These are phyloP conservation scores for Pilobolus umbonatus DNA, from an alignment of 192 early-diverging fungal genomes.

Conservation along the genomic window DNA sequence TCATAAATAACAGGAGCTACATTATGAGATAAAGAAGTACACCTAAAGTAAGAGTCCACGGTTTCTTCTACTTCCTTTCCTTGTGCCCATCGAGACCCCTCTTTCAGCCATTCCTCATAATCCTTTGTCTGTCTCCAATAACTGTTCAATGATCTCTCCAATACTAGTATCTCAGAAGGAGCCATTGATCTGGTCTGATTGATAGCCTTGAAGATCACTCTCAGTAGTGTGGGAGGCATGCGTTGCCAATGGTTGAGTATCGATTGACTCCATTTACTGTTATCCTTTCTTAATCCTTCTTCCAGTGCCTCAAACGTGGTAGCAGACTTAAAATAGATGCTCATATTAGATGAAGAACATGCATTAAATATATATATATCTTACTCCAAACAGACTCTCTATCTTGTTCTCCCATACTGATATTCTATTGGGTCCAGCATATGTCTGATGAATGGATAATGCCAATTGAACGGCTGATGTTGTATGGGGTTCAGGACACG, in stretches of 20 bases:
- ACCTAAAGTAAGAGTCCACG: neutral
- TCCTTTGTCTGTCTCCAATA: constrained; percentile 16
- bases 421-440: constrained; percentile 47
- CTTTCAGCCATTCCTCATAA: constrained; percentile 5
- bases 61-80: neutral
- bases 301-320: constrained; percentile 26
- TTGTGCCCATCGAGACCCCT: neutral
- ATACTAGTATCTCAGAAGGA: neutral
- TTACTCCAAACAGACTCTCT: constrained; percentile 40
- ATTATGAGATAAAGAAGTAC: no score
- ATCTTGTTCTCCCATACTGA: constrained; percentile 43
- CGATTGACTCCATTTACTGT: constrained; percentile 38
- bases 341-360: neutral
- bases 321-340: constrained; percentile 21
- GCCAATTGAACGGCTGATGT: constrained; percentile 37
- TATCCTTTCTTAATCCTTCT: constrained; percentile 26
- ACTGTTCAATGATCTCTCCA: constrained; percentile 14
- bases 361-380: neutral
- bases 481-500: constrained; percentile 44
- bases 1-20: neutral
- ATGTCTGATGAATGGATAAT: constrained; percentile 35
- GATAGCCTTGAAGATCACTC: constrained; percentile 11
- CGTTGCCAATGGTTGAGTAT: constrained; percentile 36
- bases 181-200: neutral
- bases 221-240: constrained; percentile 28